phyloP scores from a whole-genome alignment of 148 eudicot genomes.

The Rhododendron williamsianum region DNA sequence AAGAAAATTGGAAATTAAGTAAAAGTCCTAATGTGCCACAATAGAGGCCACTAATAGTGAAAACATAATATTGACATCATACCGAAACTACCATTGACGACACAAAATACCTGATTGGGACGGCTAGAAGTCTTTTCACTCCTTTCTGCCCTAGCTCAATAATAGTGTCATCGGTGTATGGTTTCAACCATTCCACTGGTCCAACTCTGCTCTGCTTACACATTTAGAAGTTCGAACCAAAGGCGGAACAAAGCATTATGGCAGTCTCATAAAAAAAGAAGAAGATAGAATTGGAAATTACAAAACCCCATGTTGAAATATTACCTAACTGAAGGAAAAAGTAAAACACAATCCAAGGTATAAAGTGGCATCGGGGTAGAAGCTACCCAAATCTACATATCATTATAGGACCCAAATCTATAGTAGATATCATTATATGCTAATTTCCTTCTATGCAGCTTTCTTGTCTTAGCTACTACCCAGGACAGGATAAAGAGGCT shows the following conservation, averaged over 20 bases:
- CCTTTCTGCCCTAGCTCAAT: slow-evolving; percentile 89
- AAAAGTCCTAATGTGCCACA: background rate
- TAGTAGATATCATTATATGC: background rate
- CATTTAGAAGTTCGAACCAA: slow-evolving; percentile 9
- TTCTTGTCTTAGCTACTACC: no score
- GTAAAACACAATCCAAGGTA: background rate
- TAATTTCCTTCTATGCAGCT: background rate
- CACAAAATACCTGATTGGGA: slow-evolving; percentile 72
- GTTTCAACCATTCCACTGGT: slow-evolving; percentile 98
- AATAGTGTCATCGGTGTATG: slow-evolving; percentile 90
- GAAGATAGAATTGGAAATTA: background rate
- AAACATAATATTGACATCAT: background rate
- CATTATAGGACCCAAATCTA: background rate
- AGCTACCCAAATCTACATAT: background rate
- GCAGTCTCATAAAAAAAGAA: background rate
- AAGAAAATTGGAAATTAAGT: background rate
- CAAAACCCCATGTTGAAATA: background rate
- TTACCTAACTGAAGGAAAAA: background rate
- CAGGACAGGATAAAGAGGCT: no score
- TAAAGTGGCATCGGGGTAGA: background rate
- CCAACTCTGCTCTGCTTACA: slow-evolving; percentile 91
- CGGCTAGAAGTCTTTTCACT: slow-evolving; percentile 88
- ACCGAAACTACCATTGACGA: background rate
- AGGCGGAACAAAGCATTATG: background rate
- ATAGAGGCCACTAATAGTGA: background rate